Base-by-base conservation (phyloP, 2,329 filamentous ascomycete species). In the Fusarium sp. region DNA sequence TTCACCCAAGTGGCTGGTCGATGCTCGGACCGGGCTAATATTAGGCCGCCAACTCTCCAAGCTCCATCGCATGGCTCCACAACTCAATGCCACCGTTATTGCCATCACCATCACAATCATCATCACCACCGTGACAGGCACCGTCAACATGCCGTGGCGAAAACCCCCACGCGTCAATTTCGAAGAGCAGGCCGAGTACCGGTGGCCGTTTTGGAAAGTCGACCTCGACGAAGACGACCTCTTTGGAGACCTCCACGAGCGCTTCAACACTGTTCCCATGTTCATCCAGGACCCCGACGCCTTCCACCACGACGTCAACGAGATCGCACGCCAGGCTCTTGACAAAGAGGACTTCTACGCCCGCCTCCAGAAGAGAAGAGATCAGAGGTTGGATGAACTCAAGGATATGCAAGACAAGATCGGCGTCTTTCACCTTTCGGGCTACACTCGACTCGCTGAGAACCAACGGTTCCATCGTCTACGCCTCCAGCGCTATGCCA, bases 241-340 rank as follows among this genome's bases (percentile, higher is more conserved):
- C 1, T 62, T 50, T 4, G 42, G 40, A 6, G 40, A 62, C 20
- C 59, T 62, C 11, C 29, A 62, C 9, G 59, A 62, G 40, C 38
- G 59, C 6, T 62, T 62, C 59, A 62, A 62, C 29, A 62, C 59
- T 2, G 42, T 20, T n/a, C 59, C 59, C n/a, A 50, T 62, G 59
- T 62, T 50, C 10, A 62, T 62, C n/a, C 59, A 62, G 5, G 59
- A 62, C n/a, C 40, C 59, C 4, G 13, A 47, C n/a, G 59, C 59
- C 14, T 62, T 62, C 4, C 59, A 50, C 25, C 18, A 2, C 29
- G 59, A 62, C 27, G 59, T 62, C n/a, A 42, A 62, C 25, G 40
- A 47, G 16, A 31, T 62, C 33, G 59, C 40, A 10, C 59, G 40
- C 14, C 13, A 16, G 22, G 18, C 40, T 9, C 16, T n/a, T 3